A percentile compares a stretch with the other conserved stretches of the same genome.
These are phyloP conservation scores for Talaromyces rugulosus DNA, from an alignment of 2,329 filamentous ascomycete species.

Conservation along the genomic window DNA sequence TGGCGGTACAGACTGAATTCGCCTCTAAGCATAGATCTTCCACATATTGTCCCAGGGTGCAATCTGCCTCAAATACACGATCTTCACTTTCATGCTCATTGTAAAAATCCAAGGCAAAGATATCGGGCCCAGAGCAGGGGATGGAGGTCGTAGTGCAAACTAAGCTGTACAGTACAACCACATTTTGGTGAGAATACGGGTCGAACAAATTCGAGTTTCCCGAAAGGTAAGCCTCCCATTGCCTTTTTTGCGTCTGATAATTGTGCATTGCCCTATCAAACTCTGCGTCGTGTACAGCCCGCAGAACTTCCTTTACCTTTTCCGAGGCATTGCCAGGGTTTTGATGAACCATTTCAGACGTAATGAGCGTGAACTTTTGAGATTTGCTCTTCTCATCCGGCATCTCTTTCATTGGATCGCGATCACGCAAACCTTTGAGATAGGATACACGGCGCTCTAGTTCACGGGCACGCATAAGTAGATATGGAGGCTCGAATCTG, in stretches of 20 bases:
- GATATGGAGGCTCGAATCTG: conserved; percentile 88
- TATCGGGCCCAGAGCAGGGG: conserved; percentile 82
- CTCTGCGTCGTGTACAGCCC: conserved; percentile 92
- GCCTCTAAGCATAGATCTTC: conserved; percentile 80
- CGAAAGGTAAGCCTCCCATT: conserved; percentile 94
- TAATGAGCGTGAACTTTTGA: conserved; percentile 82
- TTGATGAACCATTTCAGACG: conserved; percentile 90
- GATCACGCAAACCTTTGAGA: conserved; percentile 75
- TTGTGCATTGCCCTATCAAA: conserved; percentile 93
- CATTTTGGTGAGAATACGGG: conserved; percentile 92
- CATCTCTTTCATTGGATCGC: conserved; percentile 55
- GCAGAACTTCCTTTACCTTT: conserved; percentile 87
- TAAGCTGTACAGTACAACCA: conserved; percentile 87
- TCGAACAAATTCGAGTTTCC: conserved; percentile 88
- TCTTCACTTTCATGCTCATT: conserved; percentile 74
- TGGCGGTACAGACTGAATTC: conserved; percentile 71
- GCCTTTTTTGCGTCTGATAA: conserved; percentile 87
- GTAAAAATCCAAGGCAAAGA: conserved; percentile 90
- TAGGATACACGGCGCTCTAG: conserved; percentile 81
- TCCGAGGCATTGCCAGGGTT: conserved; percentile 74
- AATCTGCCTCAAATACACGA: conserved; percentile 72
- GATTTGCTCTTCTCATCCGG: conserved; percentile 60
- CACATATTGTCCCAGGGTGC: conserved; percentile 89
- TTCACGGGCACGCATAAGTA: conserved; percentile 86
- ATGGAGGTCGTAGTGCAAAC: conserved; percentile 93